Conservation (phyloP, 441 rosid species). For the Mallotus repandus region DNA sequence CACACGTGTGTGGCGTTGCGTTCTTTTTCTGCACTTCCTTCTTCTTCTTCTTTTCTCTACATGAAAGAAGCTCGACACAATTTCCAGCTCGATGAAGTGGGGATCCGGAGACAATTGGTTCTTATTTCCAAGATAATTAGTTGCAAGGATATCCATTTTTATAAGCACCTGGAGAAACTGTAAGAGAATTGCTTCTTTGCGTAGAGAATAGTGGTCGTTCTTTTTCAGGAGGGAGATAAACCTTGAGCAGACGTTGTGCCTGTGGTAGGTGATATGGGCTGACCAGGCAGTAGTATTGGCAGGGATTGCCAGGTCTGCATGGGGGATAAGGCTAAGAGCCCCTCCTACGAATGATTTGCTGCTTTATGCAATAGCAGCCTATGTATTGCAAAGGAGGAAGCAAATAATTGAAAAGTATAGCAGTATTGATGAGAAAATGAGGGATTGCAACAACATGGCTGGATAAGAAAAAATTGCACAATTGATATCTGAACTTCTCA, state of each 20-base stretch:
- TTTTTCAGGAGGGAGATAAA: constrained; percentile 80
- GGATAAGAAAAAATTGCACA: too few relatives aligned
- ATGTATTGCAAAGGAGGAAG: constrained; percentile 87
- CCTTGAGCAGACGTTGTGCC: constrained; percentile 77
- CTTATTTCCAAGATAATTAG: constrained; percentile 78
- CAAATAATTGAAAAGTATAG: constrained; percentile 76
- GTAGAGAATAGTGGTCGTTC: constrained; percentile 91
- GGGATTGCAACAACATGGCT: constrained; percentile 86
- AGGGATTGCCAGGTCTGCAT: constrained; percentile 65
- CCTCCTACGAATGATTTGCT: constrained; percentile 87
- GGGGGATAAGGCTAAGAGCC: constrained; percentile 77
- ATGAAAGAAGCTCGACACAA: constrained; percentile 91
- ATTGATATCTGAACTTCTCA: too few relatives aligned
- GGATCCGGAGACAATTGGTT: constrained; percentile 74
- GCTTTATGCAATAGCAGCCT: too few relatives aligned
- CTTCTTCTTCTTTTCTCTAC: too few relatives aligned
- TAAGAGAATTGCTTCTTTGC: constrained; percentile 91
- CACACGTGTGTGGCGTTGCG: too few relatives aligned
- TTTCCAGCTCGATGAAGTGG: constrained; percentile 86
- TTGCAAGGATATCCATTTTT: constrained; percentile 67
- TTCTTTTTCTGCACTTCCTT: too few relatives aligned
- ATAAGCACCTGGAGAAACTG: constrained; percentile 80
- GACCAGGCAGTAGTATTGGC: constrained; percentile 86
- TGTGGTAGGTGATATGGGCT: constrained; percentile 98
- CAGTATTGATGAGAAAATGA: constrained; percentile 92